Base-by-base conservation (phyloP, 768 basidiomycete genomes). In the Xerocomellus intermedius region DNA sequence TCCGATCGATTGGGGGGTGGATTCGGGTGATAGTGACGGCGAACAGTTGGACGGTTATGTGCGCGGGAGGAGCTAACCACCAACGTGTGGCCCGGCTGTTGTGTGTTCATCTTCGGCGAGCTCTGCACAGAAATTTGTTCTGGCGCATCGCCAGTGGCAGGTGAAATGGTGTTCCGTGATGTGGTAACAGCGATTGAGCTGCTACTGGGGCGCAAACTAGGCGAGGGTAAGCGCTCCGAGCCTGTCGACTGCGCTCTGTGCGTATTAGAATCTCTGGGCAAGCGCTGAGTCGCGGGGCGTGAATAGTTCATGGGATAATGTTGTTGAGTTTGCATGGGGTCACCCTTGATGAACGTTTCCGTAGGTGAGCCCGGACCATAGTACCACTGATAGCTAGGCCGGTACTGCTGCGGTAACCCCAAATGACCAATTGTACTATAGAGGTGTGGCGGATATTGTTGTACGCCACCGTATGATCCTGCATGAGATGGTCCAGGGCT, bases 1-100 rank as follows among this genome's bases (percentile, higher is more conserved):
- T 92, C 91, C 8, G 91, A 91, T 14, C 91, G 82, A 50, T 89
- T 79, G 12, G 83, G 74, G 13, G 88, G 87, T 1, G 85, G 81
- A 53, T 83, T 86, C 2, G 87, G 87, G 58, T 89, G 88, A 61
- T 85, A 88, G 21, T 79, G 63, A 9, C 81, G 79, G 39, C 86
- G 83, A 24, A 73, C 64, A 5, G 72, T 33, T 0, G 72, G 69
- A 30, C 61, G 73, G 16, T 75, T 73, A 21, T 46, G 26, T 35
- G 59, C 16, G 35, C 42, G 60, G 2, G 61, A 42, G 1, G 52
- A 30, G 19, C 32, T 19, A 12, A 42, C 35, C 50, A 57, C 56
- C 8, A 28, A 36, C 17, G 39, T 53, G 28, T 28, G 17, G 13
- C 39, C 24, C 9, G 14, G 48, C 17, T 54, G 37, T 28, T 22